Conservation (phyloP, 2,329 filamentous ascomycete genomes). For the Fusarium transvaalense region DNA sequence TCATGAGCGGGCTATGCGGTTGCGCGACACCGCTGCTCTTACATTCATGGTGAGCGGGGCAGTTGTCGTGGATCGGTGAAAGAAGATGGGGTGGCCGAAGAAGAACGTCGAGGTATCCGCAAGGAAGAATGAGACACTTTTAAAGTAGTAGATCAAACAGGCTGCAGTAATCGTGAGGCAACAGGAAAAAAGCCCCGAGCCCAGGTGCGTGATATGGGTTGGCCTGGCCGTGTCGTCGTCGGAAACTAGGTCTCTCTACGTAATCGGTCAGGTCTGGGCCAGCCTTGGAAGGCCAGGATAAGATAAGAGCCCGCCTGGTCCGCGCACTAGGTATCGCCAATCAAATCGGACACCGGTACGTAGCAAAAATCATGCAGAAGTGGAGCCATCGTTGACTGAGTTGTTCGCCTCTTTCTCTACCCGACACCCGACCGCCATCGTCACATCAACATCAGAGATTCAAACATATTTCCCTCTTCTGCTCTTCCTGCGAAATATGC, state of each 20-base stretch:
- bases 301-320: constrained; percentile 43
- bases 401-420: constrained; percentile 41
- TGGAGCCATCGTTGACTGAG: constrained; percentile 39
- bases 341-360: constrained; percentile 45
- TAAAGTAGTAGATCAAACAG: constrained; percentile 4
- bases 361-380: constrained; percentile 53
- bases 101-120: not conserved
- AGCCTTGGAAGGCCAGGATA: constrained; percentile 43
- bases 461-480: constrained; percentile 32
- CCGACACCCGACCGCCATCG: constrained; percentile 31
- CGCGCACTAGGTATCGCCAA: constrained; percentile 45
- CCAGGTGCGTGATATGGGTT: constrained; percentile 37
- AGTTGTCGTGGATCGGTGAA: constrained; percentile 14
- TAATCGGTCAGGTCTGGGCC: constrained; percentile 33
- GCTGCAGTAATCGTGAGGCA: constrained; percentile 38
- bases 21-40: constrained; percentile 42
- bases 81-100: not conserved
- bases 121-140: not conserved
- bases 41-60: constrained; percentile 49
- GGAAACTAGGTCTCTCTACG: constrained; percentile 33
- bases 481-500: constrained; percentile 51
- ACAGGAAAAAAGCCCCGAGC: constrained; percentile 25
- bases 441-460: constrained; percentile 41
- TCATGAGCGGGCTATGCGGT: constrained; percentile 29
- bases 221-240: constrained; percentile 30